A percentile compares a stretch with the other conserved stretches of the same genome.
phyloP scores from a whole-genome alignment of 192 early-diverging fungal species.

The Dissophora ornata region DNA sequence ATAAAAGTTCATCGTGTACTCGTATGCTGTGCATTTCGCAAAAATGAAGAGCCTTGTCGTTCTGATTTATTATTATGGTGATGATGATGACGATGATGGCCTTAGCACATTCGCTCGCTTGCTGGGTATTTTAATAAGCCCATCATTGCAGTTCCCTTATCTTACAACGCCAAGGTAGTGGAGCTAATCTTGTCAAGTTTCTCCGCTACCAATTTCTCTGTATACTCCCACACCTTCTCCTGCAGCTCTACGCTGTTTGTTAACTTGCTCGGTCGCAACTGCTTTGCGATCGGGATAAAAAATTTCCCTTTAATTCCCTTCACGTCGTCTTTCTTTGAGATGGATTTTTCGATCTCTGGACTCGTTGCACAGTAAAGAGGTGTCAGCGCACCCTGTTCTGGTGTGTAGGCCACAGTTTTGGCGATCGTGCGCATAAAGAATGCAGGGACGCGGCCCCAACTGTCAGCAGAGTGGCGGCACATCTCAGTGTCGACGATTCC shows the following conservation, averaged over 20 bases:
- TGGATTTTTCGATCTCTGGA: conserved; percentile 59
- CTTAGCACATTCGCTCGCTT: too few species aligned
- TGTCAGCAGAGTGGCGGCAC: background rate
- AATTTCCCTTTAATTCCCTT: conserved; percentile 29
- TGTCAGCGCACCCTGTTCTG: conserved; percentile 56
- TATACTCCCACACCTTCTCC: background rate
- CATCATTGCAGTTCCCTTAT: too few species aligned
- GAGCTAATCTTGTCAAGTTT: background rate
- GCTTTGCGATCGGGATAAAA: conserved; percentile 56
- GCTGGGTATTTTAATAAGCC: too few species aligned
- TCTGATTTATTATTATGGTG: too few species aligned
- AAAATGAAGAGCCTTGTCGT: too few species aligned
- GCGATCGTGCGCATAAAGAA: background rate
- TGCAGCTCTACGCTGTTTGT: conserved; percentile 3
- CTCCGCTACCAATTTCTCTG: background rate
- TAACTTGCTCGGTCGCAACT: conserved; percentile 4
- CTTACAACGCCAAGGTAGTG: too few species aligned
- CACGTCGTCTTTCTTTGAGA: background rate
- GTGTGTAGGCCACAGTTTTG: background rate
- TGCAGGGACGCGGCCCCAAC: background rate
- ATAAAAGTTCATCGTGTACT: too few species aligned
- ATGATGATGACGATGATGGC: too few species aligned
- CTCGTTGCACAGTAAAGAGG: conserved; percentile 62
- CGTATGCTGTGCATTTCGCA: too few species aligned
- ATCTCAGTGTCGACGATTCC: conserved; percentile 60